These are phyloP conservation scores for Coemansia sp. DNA, from an alignment of 371 early-diverging fungal species.

Conservation along the genomic window DNA sequence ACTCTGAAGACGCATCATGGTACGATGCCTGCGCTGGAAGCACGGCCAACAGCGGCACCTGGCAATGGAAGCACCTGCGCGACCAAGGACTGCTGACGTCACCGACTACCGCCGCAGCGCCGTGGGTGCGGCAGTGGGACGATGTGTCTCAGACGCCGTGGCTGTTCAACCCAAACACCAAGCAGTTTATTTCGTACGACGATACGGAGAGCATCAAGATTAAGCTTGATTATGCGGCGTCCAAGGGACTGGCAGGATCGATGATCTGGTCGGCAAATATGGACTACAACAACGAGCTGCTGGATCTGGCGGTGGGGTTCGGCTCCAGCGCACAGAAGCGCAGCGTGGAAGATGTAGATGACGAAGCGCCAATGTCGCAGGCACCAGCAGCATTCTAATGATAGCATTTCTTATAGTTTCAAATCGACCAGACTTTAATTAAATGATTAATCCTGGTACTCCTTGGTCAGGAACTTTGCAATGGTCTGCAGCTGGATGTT, in stretches of 20 bases:
- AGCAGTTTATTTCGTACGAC: constrained; percentile 60
- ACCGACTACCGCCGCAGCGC: constrained; percentile 55
- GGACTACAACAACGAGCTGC: constrained; percentile 53
- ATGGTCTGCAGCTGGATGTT: constrained; percentile 98
- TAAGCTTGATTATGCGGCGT: constrained; percentile 61
- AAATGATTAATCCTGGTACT: constrained; percentile 56
- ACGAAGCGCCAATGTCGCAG: constrained; percentile 1
- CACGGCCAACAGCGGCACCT: constrained; percentile 57
- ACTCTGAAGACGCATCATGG: constrained; percentile 24
- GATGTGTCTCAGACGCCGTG: constrained; percentile 67
- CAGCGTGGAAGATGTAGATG: background rate
- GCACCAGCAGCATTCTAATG: background rate
- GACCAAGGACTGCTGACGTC: constrained; percentile 56
- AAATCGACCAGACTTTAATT: background rate
- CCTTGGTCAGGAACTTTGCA: constrained; percentile 77
- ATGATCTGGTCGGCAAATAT: constrained; percentile 63
- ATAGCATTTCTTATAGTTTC: too few relatives aligned
- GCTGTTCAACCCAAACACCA: constrained; percentile 63
- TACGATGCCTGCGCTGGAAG: constrained; percentile 18
- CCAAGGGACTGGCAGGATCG: constrained; percentile 59
- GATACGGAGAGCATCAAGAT: constrained; percentile 56
- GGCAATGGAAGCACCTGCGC: constrained; percentile 68
- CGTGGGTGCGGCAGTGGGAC: constrained; percentile 62
- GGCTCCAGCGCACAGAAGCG: constrained; percentile 1
- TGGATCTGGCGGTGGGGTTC: constrained; percentile 5